Percentiles rank a stretch among this genome's conserved stretches.
phyloP scores from a whole-genome alignment of 768 basidiomycete genomes.

The Rhodotorula toruloides region DNA sequence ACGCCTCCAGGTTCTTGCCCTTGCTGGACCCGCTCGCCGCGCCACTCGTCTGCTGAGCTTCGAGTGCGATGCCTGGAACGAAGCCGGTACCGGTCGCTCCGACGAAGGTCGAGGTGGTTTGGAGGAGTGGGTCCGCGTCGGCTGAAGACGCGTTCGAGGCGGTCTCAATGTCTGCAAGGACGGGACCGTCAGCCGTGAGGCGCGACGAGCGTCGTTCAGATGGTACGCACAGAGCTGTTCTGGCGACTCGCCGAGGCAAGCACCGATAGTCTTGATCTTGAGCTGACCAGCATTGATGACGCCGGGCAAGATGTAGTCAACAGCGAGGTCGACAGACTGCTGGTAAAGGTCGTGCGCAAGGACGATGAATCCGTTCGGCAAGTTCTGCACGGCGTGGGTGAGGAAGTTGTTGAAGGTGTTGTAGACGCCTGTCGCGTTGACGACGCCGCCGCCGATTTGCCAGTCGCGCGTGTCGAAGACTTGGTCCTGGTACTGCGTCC shows the following conservation, averaged over 20 bases:
- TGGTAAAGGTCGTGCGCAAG: constrained; percentile 76
- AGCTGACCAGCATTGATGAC: constrained; percentile 65
- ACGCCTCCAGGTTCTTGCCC: no score
- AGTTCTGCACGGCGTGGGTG: constrained; percentile 54
- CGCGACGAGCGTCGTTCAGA: background rate
- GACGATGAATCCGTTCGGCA: constrained; percentile 77
- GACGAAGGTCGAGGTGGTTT: constrained; percentile 17
- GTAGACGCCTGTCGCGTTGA: constrained; percentile 55
- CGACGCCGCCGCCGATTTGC: constrained; percentile 65
- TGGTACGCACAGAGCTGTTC: constrained; percentile 55
- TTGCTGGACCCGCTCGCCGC: no score
- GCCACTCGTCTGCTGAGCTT: no score
- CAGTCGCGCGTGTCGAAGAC: constrained; percentile 56
- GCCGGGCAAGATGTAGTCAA: constrained; percentile 77
- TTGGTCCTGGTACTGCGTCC: constrained; percentile 57
- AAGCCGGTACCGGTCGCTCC: constrained; percentile 32
- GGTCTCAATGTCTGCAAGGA: constrained; percentile 33
- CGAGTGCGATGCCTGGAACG: constrained; percentile 5
- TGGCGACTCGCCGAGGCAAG: constrained; percentile 59
- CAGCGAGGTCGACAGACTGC: constrained; percentile 72
- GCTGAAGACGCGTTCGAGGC: background rate
- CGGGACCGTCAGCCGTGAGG: no score
- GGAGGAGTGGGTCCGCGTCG: constrained; percentile 3
- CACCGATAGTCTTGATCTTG: constrained; percentile 65
- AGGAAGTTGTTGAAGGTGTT: constrained; percentile 69